Evolutionary conservation across 2,329 filamentous ascomycete species (phyloP), one percentile per base, ranked within the genome.

Genomic region (Nemania diffusa): DNA sequence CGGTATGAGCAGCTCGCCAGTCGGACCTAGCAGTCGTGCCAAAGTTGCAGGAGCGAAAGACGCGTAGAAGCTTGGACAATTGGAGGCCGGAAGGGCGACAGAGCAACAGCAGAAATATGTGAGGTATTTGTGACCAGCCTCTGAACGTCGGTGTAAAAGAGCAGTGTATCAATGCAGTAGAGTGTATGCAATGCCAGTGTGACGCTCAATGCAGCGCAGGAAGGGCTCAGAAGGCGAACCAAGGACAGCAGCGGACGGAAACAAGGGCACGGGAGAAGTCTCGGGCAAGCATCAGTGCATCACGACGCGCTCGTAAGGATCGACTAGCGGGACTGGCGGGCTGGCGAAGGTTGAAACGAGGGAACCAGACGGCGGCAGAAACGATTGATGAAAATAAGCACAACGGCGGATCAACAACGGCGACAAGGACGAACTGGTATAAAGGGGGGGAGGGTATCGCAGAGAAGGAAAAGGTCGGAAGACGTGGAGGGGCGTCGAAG

Each of bases 321-420:
- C 62, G 65, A 64, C 62, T 57, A 42, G 26, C 56, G 42, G 50
- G 61, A 60, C 50, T 51, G 64, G 67, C 42, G 50, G 61, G 57
- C 50, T 51, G 64, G 67, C 42, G 24, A 51, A 57, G 59, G 55
- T 52, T 63, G 40, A 60, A 67, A 67, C 69, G 64, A 67, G 48
- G 22, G 64, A 20, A 65, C 61, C 44, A 60, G 61, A 63, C 55
- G 56, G 55, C 55, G 56, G 55, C 40, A 52, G 64, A 65, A 67
- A 65, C 64, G 56, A 69, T 73, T 65, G 73, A 72, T 71, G 72
- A 67, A 69, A 73, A 73, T 73, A 76, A 74, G 71, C 63, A 72
- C 72, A 74, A 71, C 70, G 72, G 72, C 72, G 69, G 72, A 70
- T 60, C 44, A 29, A 57, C 65, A 32, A 40, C 50, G 48, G 52